phyloP scores from a whole-genome alignment of 129 eudicot genomes.

The Cynara cardunculus region DNA sequence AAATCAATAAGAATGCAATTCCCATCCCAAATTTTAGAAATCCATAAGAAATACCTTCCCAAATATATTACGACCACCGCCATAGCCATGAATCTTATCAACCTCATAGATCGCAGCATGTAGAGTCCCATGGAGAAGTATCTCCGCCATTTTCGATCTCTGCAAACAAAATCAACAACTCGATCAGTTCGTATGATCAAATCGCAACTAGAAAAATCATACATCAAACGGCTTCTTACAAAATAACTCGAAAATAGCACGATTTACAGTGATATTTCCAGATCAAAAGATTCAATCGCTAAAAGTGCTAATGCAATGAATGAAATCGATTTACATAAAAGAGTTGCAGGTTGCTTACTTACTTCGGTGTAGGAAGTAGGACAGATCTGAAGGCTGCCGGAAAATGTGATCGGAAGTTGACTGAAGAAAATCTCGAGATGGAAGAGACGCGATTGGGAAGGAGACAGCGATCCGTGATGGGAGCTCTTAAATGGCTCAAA shows the following conservation, averaged over 20 bases:
- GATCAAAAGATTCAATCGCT: constrained; percentile 13
- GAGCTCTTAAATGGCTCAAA: constrained; percentile 11
- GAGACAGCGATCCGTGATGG: constrained; percentile 25
- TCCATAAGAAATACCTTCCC: constrained; percentile 31
- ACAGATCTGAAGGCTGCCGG: constrained; percentile 14
- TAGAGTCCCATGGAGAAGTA: constrained; percentile 64
- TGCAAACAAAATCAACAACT: constrained; percentile 15
- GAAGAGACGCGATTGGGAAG: constrained; percentile 10
- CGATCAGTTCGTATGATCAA: constrained; percentile 5
- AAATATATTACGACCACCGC: constrained; percentile 34
- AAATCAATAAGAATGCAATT: background rate
- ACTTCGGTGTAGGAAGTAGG: background rate
- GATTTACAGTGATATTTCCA: background rate
- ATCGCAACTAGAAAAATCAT: background rate
- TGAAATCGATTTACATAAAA: background rate
- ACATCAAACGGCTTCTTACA: background rate
- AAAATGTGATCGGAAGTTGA: constrained; percentile 24
- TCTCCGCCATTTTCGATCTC: constrained; percentile 44
- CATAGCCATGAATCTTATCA: constrained; percentile 43
- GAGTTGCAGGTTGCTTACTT: constrained; percentile 13
- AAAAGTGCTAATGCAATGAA: background rate
- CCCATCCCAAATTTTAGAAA: background rate
- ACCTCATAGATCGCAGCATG: constrained; percentile 73
- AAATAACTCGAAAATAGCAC: constrained; percentile 1
- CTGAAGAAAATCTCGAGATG: background rate